Base-by-base conservation (phyloP, 805 yeast species). In the Zygoascus bituminiphila region DNA sequence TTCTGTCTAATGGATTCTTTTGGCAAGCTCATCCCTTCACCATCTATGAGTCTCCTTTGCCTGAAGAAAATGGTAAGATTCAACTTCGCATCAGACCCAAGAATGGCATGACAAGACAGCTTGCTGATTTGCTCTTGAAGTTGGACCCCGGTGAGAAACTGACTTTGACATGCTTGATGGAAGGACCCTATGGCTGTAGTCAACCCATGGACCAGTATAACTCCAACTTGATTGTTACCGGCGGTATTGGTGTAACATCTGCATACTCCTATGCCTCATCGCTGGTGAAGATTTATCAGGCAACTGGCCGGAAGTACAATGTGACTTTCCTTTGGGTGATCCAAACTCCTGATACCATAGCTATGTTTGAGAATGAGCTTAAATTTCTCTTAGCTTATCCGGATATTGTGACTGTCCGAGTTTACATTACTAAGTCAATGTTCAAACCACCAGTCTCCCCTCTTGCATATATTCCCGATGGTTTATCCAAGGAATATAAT, bases 1-100 rank as follows among this genome's bases (percentile, higher is more conserved):
- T 75, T 8, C 57, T 66, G 1, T 63, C 71, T 10, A 19, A 24
- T 6, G 40, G 35, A 17, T 22, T 73, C 23, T 79, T 82, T 62
- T 81, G 81, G 79, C 87, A 83, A 61, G 76, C 83, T 4, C 88
- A 83, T 62, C 89, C 89, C 3, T 82, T 84, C 63, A 79, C 88
- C 2, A 47, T 36, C 14, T 44, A 35, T 44, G 39, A 31, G 36
- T 29, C 45, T n/a, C 55, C 57, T 8, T 25, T 37, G 14, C 47
- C 45, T 5, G 37, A 19, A 1, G 42, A 40, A 10, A 36, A 31
- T 4, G 50, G 49, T 21, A 42, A 46, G 31, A 19, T 55, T 5
- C 42, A 46, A 14, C 33, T 54, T 20, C 41, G 51, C 21, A 42
- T 51, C 2, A 36, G 52, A 35, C 44, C 52, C 17, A 49, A 49